Conservation (phyloP, 148 eudicot species). For the Rhododendron ferrugineum region DNA sequence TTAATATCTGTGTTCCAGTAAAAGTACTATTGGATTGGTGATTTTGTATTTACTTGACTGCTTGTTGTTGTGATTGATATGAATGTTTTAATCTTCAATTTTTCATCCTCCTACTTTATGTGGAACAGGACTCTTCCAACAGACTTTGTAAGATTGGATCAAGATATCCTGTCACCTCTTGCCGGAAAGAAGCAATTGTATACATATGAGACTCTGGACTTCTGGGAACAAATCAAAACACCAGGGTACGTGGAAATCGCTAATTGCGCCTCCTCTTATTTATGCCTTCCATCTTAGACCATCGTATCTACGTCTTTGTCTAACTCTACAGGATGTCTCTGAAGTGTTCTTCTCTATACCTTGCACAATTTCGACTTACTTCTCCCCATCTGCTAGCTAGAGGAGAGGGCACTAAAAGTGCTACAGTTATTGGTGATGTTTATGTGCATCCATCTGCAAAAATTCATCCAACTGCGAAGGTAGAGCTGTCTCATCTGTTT, state of each 20-base stretch:
- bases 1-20: background rate
- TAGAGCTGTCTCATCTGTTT: slow-evolving; percentile 16
- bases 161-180: slow-evolving; percentile 88
- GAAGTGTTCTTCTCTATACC: slow-evolving; percentile 83
- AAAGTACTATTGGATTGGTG: background rate
- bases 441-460: slow-evolving; percentile 96
- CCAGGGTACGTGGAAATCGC: slow-evolving; percentile 49
- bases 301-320: slow-evolving; percentile 5
- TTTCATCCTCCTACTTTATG: slow-evolving; percentile 29
- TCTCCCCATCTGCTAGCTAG: slow-evolving; percentile 66
- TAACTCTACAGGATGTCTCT: slow-evolving; percentile 68
- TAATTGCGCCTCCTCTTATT: background rate
- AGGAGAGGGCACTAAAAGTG: slow-evolving; percentile 62
- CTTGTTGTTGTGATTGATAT: background rate
- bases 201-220: slow-evolving; percentile 74
- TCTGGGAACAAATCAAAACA: slow-evolving; percentile 96
- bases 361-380: slow-evolving; percentile 42
- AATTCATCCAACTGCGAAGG: slow-evolving; percentile 96
- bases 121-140: slow-evolving; percentile 54
- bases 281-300: slow-evolving; percentile 1
- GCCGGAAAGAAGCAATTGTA: slow-evolving; percentile 89
- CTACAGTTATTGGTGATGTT: slow-evolving; percentile 73
- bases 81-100: slow-evolving; percentile 1
- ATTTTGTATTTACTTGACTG: background rate
- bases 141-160: slow-evolving; percentile 77